A percentile compares a stretch with the other conserved stretches of the same genome.
Evolutionary conservation across 2,329 filamentous ascomycete genomes (phyloP).

Genomic region (Corniculantispora saksenae): DNA sequence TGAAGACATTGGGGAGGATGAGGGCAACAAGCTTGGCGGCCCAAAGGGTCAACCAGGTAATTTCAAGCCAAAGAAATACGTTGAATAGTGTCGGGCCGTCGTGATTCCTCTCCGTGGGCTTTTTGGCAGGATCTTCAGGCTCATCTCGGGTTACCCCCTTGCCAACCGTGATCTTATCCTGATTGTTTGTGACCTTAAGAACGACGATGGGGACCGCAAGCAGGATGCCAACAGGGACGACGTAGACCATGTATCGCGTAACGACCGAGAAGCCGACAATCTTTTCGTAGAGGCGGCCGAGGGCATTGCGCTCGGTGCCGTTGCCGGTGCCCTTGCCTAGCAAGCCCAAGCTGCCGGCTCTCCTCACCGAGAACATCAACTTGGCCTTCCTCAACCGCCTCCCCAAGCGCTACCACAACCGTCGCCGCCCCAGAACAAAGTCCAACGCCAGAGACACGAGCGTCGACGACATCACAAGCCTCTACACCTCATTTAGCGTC

Average conservation of each 20-base stretch:
- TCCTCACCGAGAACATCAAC: conserved; percentile 43
- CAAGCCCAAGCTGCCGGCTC: conserved; percentile 43
- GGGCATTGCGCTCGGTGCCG: conserved; percentile 60
- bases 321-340: conserved; percentile 51
- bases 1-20: conserved; percentile 61
- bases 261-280: conserved; percentile 64
- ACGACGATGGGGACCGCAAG: conserved; percentile 64
- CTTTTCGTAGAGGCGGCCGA: conserved; percentile 66
- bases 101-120: too few relatives aligned
- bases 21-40: conserved; percentile 65
- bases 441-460: conserved; percentile 35
- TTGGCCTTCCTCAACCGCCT: conserved; percentile 45
- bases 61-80: conserved; percentile 69
- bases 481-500: conserved; percentile 82
- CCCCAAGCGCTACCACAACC: conserved; percentile 42
- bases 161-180: conserved; percentile 41
- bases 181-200: conserved; percentile 46
- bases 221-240: conserved; percentile 62
- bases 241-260: conserved; percentile 68
- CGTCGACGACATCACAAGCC: conserved; percentile 65
- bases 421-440: conserved; percentile 42
- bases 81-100: conserved; percentile 55
- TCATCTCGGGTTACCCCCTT: conserved; percentile 24
- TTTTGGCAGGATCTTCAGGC: too few relatives aligned
- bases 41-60: conserved; percentile 69